Conservation (phyloP, 768 basidiomycete genomes). For the Vararia minispora region DNA sequence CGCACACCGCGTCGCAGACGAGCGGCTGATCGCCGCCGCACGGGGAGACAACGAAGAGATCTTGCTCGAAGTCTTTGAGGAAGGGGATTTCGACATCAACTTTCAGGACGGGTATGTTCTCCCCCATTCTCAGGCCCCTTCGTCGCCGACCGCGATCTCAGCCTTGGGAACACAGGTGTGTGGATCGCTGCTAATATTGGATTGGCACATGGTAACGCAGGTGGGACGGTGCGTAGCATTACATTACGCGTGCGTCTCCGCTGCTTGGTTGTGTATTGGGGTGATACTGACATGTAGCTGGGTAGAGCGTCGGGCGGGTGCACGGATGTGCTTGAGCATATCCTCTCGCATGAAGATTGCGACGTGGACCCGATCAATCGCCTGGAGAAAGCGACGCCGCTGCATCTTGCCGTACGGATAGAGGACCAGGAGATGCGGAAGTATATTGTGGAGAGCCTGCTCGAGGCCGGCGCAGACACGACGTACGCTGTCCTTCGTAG, state of each 20-base stretch:
- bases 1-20: constrained; percentile 33
- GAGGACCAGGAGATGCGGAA: constrained; percentile 42
- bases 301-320: constrained; percentile 44
- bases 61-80: constrained; percentile 45
- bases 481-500: constrained; percentile 28
- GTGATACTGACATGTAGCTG: constrained; percentile 1
- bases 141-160: constrained; percentile 9
- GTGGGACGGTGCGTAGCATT: constrained; percentile 32
- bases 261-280: too few relatives aligned
- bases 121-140: not conserved
- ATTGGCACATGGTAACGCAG: not conserved
- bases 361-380: constrained; percentile 74
- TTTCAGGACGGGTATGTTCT: constrained; percentile 52
- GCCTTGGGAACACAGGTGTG: constrained; percentile 72
- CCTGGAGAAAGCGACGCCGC: constrained; percentile 59
- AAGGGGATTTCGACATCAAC: constrained; percentile 60
- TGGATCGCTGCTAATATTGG: constrained; percentile 6
- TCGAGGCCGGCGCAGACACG: constrained; percentile 74
- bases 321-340: constrained; percentile 53
- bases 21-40: constrained; percentile 62
- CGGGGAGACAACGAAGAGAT: constrained; percentile 63
- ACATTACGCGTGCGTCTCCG: constrained; percentile 53
- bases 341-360: constrained; percentile 64
- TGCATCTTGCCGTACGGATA: constrained; percentile 61
- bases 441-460: constrained; percentile 46